phyloP scores from a whole-genome alignment of 805 yeast genomes.

The Ogataea corticis region DNA sequence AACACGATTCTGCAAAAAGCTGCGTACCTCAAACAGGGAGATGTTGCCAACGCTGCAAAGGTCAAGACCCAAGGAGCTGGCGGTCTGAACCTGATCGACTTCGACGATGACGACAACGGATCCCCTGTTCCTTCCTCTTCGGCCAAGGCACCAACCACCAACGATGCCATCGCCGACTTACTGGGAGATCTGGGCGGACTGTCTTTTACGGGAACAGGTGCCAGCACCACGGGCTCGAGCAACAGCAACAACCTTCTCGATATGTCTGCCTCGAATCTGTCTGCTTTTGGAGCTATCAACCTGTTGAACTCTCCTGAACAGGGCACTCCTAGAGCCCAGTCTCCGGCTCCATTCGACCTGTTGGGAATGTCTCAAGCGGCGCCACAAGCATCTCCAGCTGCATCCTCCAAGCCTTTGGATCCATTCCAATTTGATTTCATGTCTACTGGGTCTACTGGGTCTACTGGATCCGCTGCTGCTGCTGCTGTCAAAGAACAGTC shows the following conservation, averaged over 20 bases:
- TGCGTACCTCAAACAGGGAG: constrained; percentile 64
- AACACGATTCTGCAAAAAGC: constrained; percentile 69
- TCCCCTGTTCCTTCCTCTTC: constrained; percentile 25
- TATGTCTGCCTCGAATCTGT: too few species aligned
- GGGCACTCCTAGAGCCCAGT: constrained; percentile 17
- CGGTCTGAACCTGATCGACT: constrained; percentile 59
- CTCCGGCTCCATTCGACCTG: constrained; percentile 18
- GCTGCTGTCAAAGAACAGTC: background rate
- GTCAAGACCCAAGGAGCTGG: constrained; percentile 34
- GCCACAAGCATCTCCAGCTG: background rate
- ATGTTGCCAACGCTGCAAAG: constrained; percentile 49
- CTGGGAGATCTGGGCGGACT: constrained; percentile 69
- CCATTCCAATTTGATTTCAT: constrained; percentile 38
- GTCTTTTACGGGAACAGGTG: constrained; percentile 41
- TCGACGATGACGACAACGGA: constrained; percentile 58
- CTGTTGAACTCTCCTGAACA: constrained; percentile 33
- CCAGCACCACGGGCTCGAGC: constrained; percentile 25
- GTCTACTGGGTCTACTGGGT: constrained; percentile 14
- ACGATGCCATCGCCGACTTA: constrained; percentile 60
- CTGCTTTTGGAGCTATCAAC: constrained; percentile 31
- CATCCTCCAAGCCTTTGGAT: constrained; percentile 25
- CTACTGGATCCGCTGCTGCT: too few species aligned
- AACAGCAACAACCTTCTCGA: constrained; percentile 16
- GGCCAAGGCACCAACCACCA: constrained; percentile 38
- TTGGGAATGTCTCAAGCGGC: constrained; percentile 19